A percentile compares a stretch with the other conserved stretches of the same genome.
phyloP scores from a whole-genome alignment of 2,329 filamentous ascomycete genomes.

The Colletotrichum sansevieriae region DNA sequence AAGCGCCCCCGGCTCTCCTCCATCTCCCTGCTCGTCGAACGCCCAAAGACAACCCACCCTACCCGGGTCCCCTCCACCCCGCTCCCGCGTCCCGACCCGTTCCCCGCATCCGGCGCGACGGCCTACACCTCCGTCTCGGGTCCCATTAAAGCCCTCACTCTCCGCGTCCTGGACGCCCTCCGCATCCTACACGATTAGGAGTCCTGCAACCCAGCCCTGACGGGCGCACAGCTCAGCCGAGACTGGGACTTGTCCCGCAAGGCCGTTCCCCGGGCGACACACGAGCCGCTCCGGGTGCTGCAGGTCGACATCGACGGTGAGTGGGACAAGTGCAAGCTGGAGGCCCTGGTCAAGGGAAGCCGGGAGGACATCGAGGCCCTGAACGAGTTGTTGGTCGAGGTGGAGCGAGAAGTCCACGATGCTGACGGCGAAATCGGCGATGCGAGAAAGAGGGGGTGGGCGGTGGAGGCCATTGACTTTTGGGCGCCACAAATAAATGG shows the following conservation, averaged over 20 bases:
- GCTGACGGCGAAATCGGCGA: constrained; percentile 67
- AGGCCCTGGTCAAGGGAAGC: constrained; percentile 48
- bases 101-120: not conserved
- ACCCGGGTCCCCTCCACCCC: not conserved
- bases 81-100: not conserved
- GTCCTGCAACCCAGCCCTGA: constrained; percentile 13
- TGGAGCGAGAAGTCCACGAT: constrained; percentile 51
- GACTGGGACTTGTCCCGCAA: constrained; percentile 4
- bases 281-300: constrained; percentile 52
- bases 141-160: not conserved
- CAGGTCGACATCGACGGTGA: constrained; percentile 61
- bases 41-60: too few species aligned
- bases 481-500: constrained; percentile 75
- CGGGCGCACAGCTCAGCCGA: not conserved
- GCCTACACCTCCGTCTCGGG: constrained; percentile 4
- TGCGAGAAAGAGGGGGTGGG: constrained; percentile 47
- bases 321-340: constrained; percentile 47
- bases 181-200: constrained; percentile 14
- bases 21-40: too few species aligned
- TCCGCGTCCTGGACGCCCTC: not conserved
- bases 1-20: too few species aligned
- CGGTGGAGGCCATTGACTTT: not conserved
- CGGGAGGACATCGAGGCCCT: constrained; percentile 80
- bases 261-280: not conserved
- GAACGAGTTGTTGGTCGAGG: constrained; percentile 79